Percentiles rank a stretch among this genome's conserved stretches.
These are phyloP conservation scores for Plasmodium vinckei DNA, from an alignment of 169 alveolate species.

Conservation along the genomic window DNA sequence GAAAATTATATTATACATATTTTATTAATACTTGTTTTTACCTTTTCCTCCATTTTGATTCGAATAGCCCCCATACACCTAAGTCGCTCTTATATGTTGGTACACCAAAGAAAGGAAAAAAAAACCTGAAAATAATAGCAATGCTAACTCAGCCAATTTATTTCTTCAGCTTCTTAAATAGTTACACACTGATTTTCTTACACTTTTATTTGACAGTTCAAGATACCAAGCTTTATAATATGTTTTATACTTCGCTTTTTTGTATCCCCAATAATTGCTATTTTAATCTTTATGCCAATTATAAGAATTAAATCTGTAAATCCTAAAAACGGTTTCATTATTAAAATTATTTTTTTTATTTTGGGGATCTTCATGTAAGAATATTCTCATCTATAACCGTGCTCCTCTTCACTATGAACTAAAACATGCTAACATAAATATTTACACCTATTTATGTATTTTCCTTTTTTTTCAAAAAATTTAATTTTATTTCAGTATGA, in stretches of 20 bases:
- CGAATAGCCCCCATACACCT: conserved; percentile 58
- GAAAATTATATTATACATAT: conserved; percentile 57
- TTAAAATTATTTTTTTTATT: neutral
- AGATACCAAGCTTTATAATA: neutral
- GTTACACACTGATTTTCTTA: too few species aligned
- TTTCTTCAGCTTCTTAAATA: neutral
- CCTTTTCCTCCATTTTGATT: conserved; percentile 26
- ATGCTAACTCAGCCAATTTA: neutral
- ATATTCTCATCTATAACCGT: neutral
- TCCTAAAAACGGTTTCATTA: neutral
- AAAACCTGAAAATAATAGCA: neutral
- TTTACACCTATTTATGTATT: neutral
- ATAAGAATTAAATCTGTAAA: neutral
- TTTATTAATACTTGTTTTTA: conserved; percentile 10
- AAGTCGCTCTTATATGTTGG: conserved; percentile 8
- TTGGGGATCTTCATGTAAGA: neutral
- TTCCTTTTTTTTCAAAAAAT: neutral
- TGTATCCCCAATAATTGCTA: neutral
- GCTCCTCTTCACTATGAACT: neutral
- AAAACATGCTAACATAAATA: neutral
- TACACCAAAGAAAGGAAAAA: neutral
- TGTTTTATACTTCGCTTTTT: neutral
- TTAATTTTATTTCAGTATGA: neutral
- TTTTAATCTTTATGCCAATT: neutral
- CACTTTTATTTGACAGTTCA: neutral